Percentiles rank a stretch among this genome's conserved stretches.
These are phyloP conservation scores for Microbotryum silenes-acaulis DNA, from an alignment of 1,284 basidiomycete species.

Conservation along the genomic window DNA sequence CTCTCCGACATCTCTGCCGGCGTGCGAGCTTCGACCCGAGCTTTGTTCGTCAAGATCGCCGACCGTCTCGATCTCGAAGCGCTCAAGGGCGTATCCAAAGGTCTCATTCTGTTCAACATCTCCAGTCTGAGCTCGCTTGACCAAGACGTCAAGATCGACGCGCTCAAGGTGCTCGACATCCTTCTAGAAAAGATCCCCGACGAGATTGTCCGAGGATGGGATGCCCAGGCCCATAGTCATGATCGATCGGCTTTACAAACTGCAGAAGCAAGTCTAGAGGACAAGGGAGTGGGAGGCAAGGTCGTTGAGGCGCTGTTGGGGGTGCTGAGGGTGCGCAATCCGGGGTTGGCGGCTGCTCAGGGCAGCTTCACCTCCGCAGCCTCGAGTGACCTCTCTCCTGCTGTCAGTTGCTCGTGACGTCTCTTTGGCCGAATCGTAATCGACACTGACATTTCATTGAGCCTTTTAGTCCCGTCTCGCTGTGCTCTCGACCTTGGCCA, in stretches of 20 bases:
- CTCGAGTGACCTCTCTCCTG: slow-evolving; percentile 56
- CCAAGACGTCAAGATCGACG: slow-evolving; percentile 85
- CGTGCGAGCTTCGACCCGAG: neutral
- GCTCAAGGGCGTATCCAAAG: slow-evolving; percentile 18
- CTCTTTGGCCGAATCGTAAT: slow-evolving; percentile 9
- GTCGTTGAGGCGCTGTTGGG: slow-evolving; percentile 16
- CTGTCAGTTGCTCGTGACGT: slow-evolving; percentile 45
- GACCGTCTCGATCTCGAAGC: slow-evolving; percentile 19
- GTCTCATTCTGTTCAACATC: slow-evolving; percentile 70
- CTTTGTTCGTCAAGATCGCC: slow-evolving; percentile 1
- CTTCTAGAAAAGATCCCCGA: slow-evolving; percentile 65
- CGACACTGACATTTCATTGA: slow-evolving; percentile 49
- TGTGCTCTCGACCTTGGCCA: slow-evolving; percentile 40
- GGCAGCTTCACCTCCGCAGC: slow-evolving; percentile 49
- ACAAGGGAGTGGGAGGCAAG: slow-evolving; percentile 10
- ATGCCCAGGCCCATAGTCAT: slow-evolving; percentile 4
- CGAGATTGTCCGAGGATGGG: slow-evolving; percentile 61
- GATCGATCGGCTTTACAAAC: slow-evolving; percentile 36
- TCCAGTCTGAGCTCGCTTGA: slow-evolving; percentile 93
- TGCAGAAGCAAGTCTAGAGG: slow-evolving; percentile 2
- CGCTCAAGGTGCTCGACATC: slow-evolving; percentile 70
- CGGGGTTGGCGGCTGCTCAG: slow-evolving; percentile 29
- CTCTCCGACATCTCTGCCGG: slow-evolving; percentile 12
- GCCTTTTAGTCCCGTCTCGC: slow-evolving; percentile 32
- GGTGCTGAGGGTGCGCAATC: slow-evolving; percentile 38